phyloP scores from a whole-genome alignment of 179 eudicot genomes.

The Patellifolia procumbens region DNA sequence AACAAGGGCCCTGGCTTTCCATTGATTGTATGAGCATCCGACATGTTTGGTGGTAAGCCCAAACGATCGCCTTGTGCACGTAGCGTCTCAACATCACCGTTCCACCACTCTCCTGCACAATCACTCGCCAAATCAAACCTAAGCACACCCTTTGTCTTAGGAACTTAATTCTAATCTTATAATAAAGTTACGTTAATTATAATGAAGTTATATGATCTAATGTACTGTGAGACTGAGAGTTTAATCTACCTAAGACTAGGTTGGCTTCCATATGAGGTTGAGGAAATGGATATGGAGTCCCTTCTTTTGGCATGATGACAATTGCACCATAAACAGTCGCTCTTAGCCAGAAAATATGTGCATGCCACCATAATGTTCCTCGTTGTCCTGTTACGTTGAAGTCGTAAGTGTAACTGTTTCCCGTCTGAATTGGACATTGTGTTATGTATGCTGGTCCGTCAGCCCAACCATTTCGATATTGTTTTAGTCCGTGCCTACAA shows the following conservation, averaged over 20 bases:
- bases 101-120: slow-evolving; percentile 66
- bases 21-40: slow-evolving; percentile 61
- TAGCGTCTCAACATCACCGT: slow-evolving; percentile 47
- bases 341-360: slow-evolving; percentile 35
- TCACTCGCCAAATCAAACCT: background rate
- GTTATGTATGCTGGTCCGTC: slow-evolving; percentile 38
- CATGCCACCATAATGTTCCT: slow-evolving; percentile 42
- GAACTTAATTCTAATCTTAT: too few relatives aligned
- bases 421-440: slow-evolving; percentile 34
- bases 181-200: too few relatives aligned
- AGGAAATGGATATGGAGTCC: slow-evolving; percentile 36
- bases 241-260: slow-evolving; percentile 26
- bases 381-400: slow-evolving; percentile 36
- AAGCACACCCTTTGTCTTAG: background rate
- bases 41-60: slow-evolving; percentile 49
- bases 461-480: slow-evolving; percentile 39
- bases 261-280: slow-evolving; percentile 34
- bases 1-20: slow-evolving; percentile 66
- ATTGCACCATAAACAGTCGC: slow-evolving; percentile 36
- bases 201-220: too few relatives aligned
- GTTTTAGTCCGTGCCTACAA: slow-evolving; percentile 36
- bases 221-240: too few relatives aligned
- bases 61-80: slow-evolving; percentile 43
- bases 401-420: slow-evolving; percentile 29
- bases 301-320: slow-evolving; percentile 35